A percentile compares a stretch with the other conserved stretches of the same genome.
Evolutionary conservation across 2,329 filamentous ascomycete genomes (phyloP).

Genomic region (Ceratocystis ficicola): DNA sequence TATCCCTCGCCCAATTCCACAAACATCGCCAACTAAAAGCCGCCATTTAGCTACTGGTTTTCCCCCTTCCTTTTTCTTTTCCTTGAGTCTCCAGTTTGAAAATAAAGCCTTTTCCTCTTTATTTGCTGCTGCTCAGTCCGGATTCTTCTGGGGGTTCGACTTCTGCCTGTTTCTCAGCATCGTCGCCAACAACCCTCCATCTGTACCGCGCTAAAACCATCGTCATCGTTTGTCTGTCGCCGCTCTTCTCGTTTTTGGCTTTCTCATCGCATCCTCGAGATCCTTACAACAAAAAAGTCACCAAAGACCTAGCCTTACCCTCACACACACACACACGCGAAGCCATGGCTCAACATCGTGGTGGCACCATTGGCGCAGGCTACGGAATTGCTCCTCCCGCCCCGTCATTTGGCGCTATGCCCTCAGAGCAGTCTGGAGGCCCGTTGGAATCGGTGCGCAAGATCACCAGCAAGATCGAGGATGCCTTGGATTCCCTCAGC

Average conservation of each 20-base stretch:
- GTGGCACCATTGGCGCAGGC: slow-evolving; percentile 41
- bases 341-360: slow-evolving; percentile 42
- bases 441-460: slow-evolving; percentile 79
- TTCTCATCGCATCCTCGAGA: slow-evolving; percentile 6
- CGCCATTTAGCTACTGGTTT: background rate
- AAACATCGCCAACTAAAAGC: slow-evolving; percentile 6
- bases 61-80: slow-evolving; percentile 11
- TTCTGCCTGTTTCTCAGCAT: too few species aligned
- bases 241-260: background rate
- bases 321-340: slow-evolving; percentile 5
- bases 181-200: background rate
- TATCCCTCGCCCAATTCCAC: background rate
- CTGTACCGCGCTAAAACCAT: background rate
- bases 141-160: too few species aligned
- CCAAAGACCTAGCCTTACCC: background rate
- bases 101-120: background rate
- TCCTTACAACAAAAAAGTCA: background rate
- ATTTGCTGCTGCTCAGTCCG: background rate
- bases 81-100: background rate
- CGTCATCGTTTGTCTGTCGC: too few species aligned
- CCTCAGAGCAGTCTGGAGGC: slow-evolving; percentile 46
- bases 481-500: slow-evolving; percentile 71
- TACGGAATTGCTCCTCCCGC: slow-evolving; percentile 71
- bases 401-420: slow-evolving; percentile 51
- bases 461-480: slow-evolving; percentile 98